These are phyloP conservation scores for Saccharomycopsis malanga DNA, from an alignment of 805 yeast genomes.

Conservation along the genomic window DNA sequence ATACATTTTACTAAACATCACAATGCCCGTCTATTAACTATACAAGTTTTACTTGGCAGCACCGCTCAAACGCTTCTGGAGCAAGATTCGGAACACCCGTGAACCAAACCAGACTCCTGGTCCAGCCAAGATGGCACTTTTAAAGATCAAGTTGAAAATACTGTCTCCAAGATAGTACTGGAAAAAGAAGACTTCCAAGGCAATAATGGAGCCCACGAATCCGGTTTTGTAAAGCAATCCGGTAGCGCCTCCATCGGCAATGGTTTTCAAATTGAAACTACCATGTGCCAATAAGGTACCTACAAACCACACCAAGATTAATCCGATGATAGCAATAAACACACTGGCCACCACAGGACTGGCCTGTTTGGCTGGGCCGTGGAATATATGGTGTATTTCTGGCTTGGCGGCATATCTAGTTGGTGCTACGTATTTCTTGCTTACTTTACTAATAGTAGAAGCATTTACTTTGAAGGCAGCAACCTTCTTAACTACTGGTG, in stretches of 20 bases:
- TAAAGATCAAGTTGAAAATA: conserved; percentile 51
- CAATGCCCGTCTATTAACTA: no score
- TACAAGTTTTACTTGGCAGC: no score
- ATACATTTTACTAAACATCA: no score
- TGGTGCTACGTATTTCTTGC: conserved; percentile 7
- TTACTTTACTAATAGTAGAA: not conserved
- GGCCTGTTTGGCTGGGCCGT: conserved; percentile 19
- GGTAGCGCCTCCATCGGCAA: conserved; percentile 31
- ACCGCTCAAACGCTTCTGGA: conserved; percentile 14
- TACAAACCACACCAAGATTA: conserved; percentile 12
- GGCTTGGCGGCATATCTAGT: conserved; percentile 13
- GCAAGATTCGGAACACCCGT: conserved; percentile 49
- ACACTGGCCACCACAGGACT: conserved; percentile 11
- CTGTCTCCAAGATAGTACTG: conserved; percentile 53
- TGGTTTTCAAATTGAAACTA: conserved; percentile 26
- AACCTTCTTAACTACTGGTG: conserved; percentile 4
- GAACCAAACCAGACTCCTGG: conserved; percentile 57
- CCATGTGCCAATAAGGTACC: conserved; percentile 14
- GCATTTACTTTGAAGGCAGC: conserved; percentile 2
- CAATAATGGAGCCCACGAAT: conserved; percentile 41
- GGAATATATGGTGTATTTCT: conserved; percentile 18
- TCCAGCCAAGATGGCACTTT: conserved; percentile 41
- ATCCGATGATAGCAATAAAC: conserved; percentile 12
- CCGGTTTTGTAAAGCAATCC: conserved; percentile 33
- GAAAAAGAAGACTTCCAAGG: conserved; percentile 47